Evolutionary conservation across 2,329 filamentous ascomycete genomes (phyloP).

Genomic region (Xenosphaeropsis pyriputrescens): DNA sequence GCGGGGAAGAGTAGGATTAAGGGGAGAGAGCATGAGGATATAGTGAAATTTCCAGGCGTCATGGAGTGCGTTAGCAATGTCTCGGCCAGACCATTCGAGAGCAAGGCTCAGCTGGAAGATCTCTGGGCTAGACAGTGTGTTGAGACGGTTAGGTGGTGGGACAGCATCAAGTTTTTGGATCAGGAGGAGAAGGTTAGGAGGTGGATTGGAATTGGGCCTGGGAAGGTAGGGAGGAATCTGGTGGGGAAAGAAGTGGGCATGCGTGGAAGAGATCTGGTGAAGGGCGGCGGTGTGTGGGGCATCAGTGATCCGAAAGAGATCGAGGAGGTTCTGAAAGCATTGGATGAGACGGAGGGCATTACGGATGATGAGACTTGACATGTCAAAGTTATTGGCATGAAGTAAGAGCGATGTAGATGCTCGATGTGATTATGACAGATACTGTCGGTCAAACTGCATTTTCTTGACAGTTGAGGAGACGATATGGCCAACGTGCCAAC

Average conservation of each 20-base stretch:
- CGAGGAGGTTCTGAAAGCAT: constrained; percentile 47
- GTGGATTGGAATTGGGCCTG: constrained; percentile 87
- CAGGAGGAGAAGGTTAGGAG: constrained; percentile 66
- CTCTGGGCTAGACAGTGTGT: constrained; percentile 67
- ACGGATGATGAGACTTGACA: no score
- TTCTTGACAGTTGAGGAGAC: no score
- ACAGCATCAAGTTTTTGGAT: constrained; percentile 80
- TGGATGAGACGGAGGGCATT: constrained; percentile 44
- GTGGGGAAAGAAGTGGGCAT: constrained; percentile 93
- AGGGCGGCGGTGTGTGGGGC: constrained; percentile 86
- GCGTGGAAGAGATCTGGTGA: constrained; percentile 60
- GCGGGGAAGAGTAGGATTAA: constrained; percentile 37
- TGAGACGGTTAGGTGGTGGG: constrained; percentile 93
- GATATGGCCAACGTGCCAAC: no score
- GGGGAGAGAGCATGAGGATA: constrained; percentile 40
- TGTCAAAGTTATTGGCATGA: no score
- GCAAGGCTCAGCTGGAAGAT: constrained; percentile 61
- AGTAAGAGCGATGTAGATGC: no score
- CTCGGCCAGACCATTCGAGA: constrained; percentile 61
- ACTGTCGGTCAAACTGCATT: no score
- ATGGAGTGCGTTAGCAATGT: constrained; percentile 82
- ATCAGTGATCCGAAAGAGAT: constrained; percentile 70
- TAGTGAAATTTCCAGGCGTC: constrained; percentile 59
- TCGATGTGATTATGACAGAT: no score
- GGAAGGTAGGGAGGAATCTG: constrained; percentile 83